Evolutionary conservation across 2,329 filamentous ascomycete genomes (phyloP).

Genomic region (Teratosphaeria zuluensis): DNA sequence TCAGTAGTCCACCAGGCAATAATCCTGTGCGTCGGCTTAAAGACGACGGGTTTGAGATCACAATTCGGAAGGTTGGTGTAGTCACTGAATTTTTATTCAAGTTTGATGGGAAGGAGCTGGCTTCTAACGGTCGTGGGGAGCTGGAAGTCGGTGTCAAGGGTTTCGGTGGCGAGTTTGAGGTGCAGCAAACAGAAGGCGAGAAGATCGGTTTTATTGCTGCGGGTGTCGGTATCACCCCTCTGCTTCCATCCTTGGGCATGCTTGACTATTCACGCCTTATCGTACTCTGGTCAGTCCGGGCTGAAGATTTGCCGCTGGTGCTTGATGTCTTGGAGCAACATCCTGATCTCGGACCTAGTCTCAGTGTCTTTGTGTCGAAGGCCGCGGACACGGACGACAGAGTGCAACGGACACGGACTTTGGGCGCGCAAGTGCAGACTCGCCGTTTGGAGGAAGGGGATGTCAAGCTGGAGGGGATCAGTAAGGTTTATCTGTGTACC

Average conservation of each 20-base stretch:
- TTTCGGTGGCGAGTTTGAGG: slow-evolving; percentile 57
- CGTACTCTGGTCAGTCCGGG: slow-evolving; percentile 59
- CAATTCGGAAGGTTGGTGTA: slow-evolving; percentile 57
- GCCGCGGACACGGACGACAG: slow-evolving; percentile 6
- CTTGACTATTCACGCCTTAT: slow-evolving; percentile 35
- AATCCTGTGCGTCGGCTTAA: slow-evolving; percentile 15
- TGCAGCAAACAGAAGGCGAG: slow-evolving; percentile 25
- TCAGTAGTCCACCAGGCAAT: slow-evolving; percentile 50
- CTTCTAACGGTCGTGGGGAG: slow-evolving; percentile 30
- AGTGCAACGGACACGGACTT: no score
- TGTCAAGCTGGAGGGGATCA: no score
- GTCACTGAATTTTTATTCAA: slow-evolving; percentile 58
- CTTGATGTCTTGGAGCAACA: slow-evolving; percentile 47
- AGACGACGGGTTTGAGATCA: slow-evolving; percentile 57
- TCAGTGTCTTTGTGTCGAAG: slow-evolving; percentile 56
- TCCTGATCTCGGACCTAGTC: slow-evolving; percentile 41
- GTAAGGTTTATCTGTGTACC: no score
- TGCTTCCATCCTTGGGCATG: slow-evolving; percentile 46
- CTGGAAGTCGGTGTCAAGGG: slow-evolving; percentile 57
- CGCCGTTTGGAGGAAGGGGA: no score
- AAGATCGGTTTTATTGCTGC: slow-evolving; percentile 59
- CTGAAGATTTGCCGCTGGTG: slow-evolving; percentile 54
- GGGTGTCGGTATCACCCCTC: slow-evolving; percentile 74
- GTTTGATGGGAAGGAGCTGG: slow-evolving; percentile 9
- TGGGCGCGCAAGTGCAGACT: no score